Evolutionary conservation across 225 moss, liverwort and hornwort species (phyloP), one percentile per base, ranked within the genome.

Genomic region (Marchantia paleacea): DNA sequence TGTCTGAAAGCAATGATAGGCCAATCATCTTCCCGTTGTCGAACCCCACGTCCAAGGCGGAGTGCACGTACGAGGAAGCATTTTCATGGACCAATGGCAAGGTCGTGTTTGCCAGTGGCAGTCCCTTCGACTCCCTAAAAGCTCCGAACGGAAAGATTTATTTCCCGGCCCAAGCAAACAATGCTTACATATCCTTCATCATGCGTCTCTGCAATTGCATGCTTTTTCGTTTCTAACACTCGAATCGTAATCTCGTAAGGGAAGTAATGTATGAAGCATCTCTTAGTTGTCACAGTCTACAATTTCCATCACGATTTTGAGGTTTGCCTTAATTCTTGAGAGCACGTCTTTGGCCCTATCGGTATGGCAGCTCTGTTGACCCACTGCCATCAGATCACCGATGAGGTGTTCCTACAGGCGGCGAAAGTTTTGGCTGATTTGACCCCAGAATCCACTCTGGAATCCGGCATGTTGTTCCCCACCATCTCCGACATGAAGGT

Each of bases 11-110:
- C 81, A 92, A 92, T 55, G 62, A 94, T 85, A 64, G 80, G 19
- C 83, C 70, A 7, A 66, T 81, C 28, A 76, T 78, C 48, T 86
- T 86, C 31, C 82, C 94, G 19, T 89, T 92, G 80, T 94, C 94
- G 47, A 94, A 94, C 80, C 94, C 94, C 2, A 86, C 89, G 0
- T 86, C 83, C 52, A 91, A 92, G 83, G 84, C 89, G 0, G 94
- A 94, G 76, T 94, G 94, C 85, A 90, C 91, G 11, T 87, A 91
- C 0, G 91, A 92, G 67, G 90, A 94, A 61, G 92, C 91, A 72
- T 94, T 80, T 84, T 85, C 90, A 76, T 83, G 80, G 76, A 81
- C 78, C 81, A 92, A 92, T 82, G 93, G 92, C 15, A 92, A 90
- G 81, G 90, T 90, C 7, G 72, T 94, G 53, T 94, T 57, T 70